phyloP scores from a whole-genome alignment of 352 stramenopile species.

The Globisporangium carolinianum region DNA sequence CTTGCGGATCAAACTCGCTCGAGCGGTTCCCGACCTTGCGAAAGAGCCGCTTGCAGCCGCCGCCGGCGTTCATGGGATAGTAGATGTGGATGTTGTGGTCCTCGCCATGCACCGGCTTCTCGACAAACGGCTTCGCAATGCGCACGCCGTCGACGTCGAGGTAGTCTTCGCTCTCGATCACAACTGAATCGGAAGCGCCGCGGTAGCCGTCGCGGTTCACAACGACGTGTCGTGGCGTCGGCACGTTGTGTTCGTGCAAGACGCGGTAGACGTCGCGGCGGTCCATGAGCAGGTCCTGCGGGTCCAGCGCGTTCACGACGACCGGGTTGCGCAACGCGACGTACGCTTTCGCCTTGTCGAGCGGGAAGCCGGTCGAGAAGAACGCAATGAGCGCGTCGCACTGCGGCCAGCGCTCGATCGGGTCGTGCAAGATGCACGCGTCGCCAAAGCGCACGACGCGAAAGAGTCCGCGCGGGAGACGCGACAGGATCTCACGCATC shows the following conservation, averaged over 20 bases:
- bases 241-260: slow-evolving; percentile 90
- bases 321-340: slow-evolving; percentile 92
- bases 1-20: slow-evolving; percentile 93
- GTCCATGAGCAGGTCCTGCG: slow-evolving; percentile 94
- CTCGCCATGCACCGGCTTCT: slow-evolving; percentile 99
- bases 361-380: slow-evolving; percentile 96
- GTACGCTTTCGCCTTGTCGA: slow-evolving; percentile 96
- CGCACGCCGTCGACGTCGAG: slow-evolving; percentile 89
- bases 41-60: slow-evolving; percentile 98
- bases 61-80: slow-evolving; percentile 97
- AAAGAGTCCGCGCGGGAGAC: slow-evolving; percentile 87
- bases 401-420: slow-evolving; percentile 90
- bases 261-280: slow-evolving; percentile 93
- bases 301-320: slow-evolving; percentile 96
- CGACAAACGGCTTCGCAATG: slow-evolving; percentile 99
- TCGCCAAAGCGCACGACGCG: slow-evolving; percentile 97
- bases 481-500: slow-evolving; percentile 94
- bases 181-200: slow-evolving; percentile 23
- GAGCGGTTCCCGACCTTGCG: slow-evolving; percentile 93
- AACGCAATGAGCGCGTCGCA: slow-evolving; percentile 98
- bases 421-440: slow-evolving; percentile 91
- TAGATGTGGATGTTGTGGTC: slow-evolving; percentile 99
- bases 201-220: slow-evolving; percentile 91
- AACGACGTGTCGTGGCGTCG: slow-evolving; percentile 93
- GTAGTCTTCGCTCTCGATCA: slow-evolving; percentile 73